Conservation (phyloP, 2,329 filamentous ascomycete genomes). For the Sclerotinia minor region DNA sequence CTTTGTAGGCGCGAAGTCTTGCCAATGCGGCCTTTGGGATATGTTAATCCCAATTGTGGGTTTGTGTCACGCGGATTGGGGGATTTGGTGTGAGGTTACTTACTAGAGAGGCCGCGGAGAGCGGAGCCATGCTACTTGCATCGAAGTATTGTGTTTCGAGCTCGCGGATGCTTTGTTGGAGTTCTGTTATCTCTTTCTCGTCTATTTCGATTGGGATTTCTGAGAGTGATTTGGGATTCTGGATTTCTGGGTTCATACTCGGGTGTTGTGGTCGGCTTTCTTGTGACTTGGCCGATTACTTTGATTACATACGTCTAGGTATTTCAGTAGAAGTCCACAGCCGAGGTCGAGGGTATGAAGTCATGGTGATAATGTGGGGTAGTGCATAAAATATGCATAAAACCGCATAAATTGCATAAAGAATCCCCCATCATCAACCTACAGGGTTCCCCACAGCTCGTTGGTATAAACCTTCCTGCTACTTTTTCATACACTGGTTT, state of each 20-base stretch:
- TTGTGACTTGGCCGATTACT: too few relatives aligned
- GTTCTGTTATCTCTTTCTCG: constrained; percentile 38
- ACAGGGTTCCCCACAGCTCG: constrained; percentile 1
- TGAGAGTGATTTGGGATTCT: neutral
- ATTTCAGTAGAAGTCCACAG: neutral
- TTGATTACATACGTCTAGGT: neutral
- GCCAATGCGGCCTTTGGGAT: constrained; percentile 47
- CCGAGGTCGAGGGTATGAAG: constrained; percentile 12
- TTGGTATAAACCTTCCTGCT: neutral
- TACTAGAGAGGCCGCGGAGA: constrained; percentile 38
- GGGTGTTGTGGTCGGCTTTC: neutral
- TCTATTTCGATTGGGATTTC: constrained; percentile 34
- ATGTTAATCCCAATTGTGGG: neutral
- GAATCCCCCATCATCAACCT: neutral
- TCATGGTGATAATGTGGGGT: constrained; percentile 18
- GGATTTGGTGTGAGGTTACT: constrained; percentile 18
- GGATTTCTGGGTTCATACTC: neutral
- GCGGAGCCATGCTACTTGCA: constrained; percentile 41
- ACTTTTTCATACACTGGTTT: neutral
- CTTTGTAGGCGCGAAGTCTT: constrained; percentile 59
- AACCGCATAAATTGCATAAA: neutral
- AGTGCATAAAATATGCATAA: constrained; percentile 7
- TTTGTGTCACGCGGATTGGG: neutral
- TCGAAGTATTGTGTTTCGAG: constrained; percentile 41
- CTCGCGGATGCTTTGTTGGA: constrained; percentile 35